These are phyloP conservation scores for Zymoseptoria passerinii DNA, from an alignment of 2,329 filamentous ascomycete species.

Conservation along the genomic window DNA sequence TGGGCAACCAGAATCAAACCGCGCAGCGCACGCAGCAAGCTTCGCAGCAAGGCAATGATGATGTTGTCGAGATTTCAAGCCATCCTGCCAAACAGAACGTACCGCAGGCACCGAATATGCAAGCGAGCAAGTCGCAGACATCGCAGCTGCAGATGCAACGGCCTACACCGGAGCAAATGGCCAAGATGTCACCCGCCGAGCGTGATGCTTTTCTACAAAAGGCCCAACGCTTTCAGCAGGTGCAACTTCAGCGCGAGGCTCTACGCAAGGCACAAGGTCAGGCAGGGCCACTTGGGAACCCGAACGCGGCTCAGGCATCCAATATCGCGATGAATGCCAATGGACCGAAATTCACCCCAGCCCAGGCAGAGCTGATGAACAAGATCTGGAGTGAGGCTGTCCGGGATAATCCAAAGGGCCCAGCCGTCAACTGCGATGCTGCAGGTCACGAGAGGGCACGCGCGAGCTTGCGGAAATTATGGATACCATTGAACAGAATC, in stretches of 20 bases:
- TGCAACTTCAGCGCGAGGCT: constrained; percentile 17
- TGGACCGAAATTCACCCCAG: background rate
- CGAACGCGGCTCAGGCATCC: constrained; percentile 1
- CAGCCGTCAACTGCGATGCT: constrained; percentile 18
- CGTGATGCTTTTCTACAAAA: constrained; percentile 12
- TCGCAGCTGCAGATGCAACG: background rate
- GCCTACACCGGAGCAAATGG: constrained; percentile 16
- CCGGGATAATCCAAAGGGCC: constrained; percentile 20
- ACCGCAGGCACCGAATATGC: constrained; percentile 28
- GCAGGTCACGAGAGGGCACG: constrained; percentile 14
- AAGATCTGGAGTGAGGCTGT: constrained; percentile 17
- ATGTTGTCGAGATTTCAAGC: constrained; percentile 33
- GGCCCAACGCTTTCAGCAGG: constrained; percentile 15
- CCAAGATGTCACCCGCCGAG: constrained; percentile 18
- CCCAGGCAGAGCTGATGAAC: constrained; percentile 4
- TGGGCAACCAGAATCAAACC: constrained; percentile 6
- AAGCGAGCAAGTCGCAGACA: constrained; percentile 15
- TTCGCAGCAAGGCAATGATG: constrained; percentile 30
- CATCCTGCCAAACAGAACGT: constrained; percentile 11
- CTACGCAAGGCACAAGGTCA: constrained; percentile 22
- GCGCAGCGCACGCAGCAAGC: constrained; percentile 18
- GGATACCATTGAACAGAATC: constrained; percentile 18
- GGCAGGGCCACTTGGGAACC: constrained; percentile 2
- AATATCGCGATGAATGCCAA: background rate
- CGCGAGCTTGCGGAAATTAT: constrained; percentile 21